A percentile compares a stretch with the other conserved stretches of the same genome.
Evolutionary conservation across 306 rosid species (phyloP).

Genomic region (Quercus cerris): DNA sequence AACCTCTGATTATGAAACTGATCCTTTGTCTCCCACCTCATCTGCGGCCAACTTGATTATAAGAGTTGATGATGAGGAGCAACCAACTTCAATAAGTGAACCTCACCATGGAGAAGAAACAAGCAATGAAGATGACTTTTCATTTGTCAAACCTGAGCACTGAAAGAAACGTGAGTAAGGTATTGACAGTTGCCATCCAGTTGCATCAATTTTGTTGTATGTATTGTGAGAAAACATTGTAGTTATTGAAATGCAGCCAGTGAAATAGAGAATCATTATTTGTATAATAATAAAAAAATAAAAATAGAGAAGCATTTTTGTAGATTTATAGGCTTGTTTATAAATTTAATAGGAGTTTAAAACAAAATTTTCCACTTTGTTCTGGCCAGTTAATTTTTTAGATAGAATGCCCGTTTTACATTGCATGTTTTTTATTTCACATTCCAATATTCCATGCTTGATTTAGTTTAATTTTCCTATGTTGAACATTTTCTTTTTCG

Average conservation of each 20-base stretch:
- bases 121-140: conserved; percentile 38
- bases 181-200: background rate
- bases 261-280: background rate
- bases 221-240: background rate
- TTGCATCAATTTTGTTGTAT: background rate
- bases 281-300: no score
- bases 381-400: no score
- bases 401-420: no score
- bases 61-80: conserved; percentile 37
- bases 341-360: background rate
- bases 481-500: no score
- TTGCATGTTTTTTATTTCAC: no score
- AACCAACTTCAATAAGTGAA: conserved; percentile 19
- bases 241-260: background rate
- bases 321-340: background rate
- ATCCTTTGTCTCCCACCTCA: conserved; percentile 28
- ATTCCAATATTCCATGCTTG: no score
- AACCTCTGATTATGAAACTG: conserved; percentile 39
- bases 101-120: conserved; percentile 26
- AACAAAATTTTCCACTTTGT: background rate
- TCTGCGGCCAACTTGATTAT: conserved; percentile 24
- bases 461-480: no score
- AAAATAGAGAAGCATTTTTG: background rate
- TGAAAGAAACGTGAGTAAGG: conserved; percentile 9
- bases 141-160: conserved; percentile 38